These are phyloP conservation scores for Petrea volubilis DNA, from an alignment of 257 asterid species.

Conservation along the genomic window DNA sequence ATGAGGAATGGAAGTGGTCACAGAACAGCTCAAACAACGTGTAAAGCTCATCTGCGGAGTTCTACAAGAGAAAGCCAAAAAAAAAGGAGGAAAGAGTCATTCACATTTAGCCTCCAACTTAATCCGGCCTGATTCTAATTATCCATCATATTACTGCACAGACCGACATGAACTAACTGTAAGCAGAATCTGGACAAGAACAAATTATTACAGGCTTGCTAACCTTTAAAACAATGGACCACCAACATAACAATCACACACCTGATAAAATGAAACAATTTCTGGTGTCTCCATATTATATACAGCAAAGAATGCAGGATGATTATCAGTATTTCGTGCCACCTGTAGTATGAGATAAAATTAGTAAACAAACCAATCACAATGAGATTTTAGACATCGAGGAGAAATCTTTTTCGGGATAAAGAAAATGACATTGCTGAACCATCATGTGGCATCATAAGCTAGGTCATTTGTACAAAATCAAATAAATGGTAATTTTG, in stretches of 20 bases:
- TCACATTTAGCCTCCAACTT: conserved; percentile 3
- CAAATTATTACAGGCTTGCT: background rate
- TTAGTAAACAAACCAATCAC: conserved; percentile 23
- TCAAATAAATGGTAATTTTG: background rate
- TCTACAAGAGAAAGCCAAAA: conserved; percentile 46
- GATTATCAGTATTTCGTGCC: conserved; percentile 76
- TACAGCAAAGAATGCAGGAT: conserved; percentile 96
- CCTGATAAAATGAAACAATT: conserved; percentile 90
- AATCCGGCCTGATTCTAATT: background rate
- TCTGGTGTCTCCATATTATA: conserved; percentile 96
- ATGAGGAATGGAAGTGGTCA: conserved; percentile 83
- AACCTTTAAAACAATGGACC: background rate
- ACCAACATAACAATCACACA: conserved; percentile 21
- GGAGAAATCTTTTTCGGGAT: background rate
- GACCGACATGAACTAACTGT: background rate
- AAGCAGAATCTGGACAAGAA: conserved; percentile 5
- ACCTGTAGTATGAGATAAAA: conserved; percentile 50
- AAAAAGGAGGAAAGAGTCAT: background rate
- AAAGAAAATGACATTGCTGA: conserved; percentile 19
- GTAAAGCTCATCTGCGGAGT: conserved; percentile 89
- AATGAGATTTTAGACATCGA: background rate
- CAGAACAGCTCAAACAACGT: conserved; percentile 76
- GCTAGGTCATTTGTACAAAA: background rate
- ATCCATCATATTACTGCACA: background rate
- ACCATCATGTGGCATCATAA: background rate